Percentiles rank a stretch among this genome's conserved stretches.
Evolutionary conservation across 192 early-diverging fungal species (phyloP).

Genomic region (Backusella circina): DNA sequence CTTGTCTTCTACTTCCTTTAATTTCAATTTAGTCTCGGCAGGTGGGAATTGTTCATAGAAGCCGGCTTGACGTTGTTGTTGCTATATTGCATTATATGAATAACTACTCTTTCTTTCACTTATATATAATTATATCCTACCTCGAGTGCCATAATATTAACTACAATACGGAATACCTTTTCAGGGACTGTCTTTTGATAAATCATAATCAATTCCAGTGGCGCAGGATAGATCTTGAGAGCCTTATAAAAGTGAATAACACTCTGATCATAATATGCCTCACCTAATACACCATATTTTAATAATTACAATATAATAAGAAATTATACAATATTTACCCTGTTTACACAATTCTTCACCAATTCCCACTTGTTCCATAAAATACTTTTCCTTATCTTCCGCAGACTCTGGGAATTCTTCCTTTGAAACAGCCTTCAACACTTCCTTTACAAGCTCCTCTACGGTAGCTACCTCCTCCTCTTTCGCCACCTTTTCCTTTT

Average conservation of each 20-base stretch:
- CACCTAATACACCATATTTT: conserved; percentile 25
- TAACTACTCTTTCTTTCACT: neutral
- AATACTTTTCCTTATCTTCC: conserved; percentile 86
- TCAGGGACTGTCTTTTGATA: conserved; percentile 92
- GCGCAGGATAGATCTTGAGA: conserved; percentile 92
- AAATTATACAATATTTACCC: conserved; percentile 47
- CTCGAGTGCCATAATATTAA: conserved; percentile 89
- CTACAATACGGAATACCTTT: conserved; percentile 81
- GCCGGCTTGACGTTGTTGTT: conserved; percentile 64
- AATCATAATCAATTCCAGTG: conserved; percentile 90
- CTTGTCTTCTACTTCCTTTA: conserved; percentile 56
- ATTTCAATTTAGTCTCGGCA: conserved; percentile 66
- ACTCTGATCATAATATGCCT: conserved; percentile 64
- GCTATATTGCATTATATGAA: conserved; percentile 20
- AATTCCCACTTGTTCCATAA: conserved; percentile 81
- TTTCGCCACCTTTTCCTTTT: conserved; percentile 46
- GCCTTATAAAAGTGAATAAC: conserved; percentile 89
- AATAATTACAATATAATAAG: neutral
- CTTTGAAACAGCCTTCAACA: conserved; percentile 56
- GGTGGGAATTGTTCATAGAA: conserved; percentile 85
- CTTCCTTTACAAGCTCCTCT: conserved; percentile 48
- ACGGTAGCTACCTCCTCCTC: conserved; percentile 33
- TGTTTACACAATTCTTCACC: conserved; percentile 78
- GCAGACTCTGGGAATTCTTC: conserved; percentile 74
- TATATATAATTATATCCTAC: conserved; percentile 24